Evolutionary conservation across 2,329 filamentous ascomycete species (phyloP).

Genomic region (Fusarium musae): DNA sequence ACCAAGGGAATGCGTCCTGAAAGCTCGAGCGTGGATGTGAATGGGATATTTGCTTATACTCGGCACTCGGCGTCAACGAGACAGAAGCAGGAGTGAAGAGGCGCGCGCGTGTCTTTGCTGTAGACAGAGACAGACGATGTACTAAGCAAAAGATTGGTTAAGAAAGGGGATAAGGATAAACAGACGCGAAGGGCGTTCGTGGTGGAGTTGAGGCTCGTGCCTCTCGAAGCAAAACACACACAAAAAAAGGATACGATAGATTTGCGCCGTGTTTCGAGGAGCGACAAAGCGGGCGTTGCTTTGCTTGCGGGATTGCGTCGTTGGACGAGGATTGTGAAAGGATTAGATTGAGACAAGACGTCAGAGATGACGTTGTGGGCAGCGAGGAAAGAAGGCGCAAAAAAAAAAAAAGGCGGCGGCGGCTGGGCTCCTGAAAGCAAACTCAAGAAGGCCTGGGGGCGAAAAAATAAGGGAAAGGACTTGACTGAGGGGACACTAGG

Average conservation of each 20-base stretch:
- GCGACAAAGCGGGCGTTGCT: slow-evolving; percentile 42
- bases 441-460: slow-evolving; percentile 31
- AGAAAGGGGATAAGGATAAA: slow-evolving; percentile 28
- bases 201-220: slow-evolving; percentile 42
- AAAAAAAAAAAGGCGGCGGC: slow-evolving; percentile 47
- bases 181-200: slow-evolving; percentile 26
- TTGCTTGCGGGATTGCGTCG: slow-evolving; percentile 48
- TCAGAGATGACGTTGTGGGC: slow-evolving; percentile 61
- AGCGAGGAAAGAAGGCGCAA: slow-evolving; percentile 52
- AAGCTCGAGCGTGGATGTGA: slow-evolving; percentile 14
- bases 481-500: slow-evolving; percentile 20
- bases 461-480: slow-evolving; percentile 32
- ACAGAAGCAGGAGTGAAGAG: slow-evolving; percentile 18
- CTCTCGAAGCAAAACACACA: slow-evolving; percentile 23
- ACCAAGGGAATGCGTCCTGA: slow-evolving; percentile 9
- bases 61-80: slow-evolving; percentile 24
- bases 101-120: slow-evolving; percentile 18
- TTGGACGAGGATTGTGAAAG: slow-evolving; percentile 50
- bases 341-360: slow-evolving; percentile 55
- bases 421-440: slow-evolving; percentile 46
- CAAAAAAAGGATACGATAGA: slow-evolving; percentile 22
- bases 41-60: slow-evolving; percentile 14
- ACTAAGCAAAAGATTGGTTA: slow-evolving; percentile 25
- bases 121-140: slow-evolving; percentile 16
- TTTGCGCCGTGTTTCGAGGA: slow-evolving; percentile 38